Evolutionary conservation across 495 filamentous ascomycete species (phyloP), one percentile per base, ranked within the genome.

Genomic region (Pseudotulostoma volvatum): DNA sequence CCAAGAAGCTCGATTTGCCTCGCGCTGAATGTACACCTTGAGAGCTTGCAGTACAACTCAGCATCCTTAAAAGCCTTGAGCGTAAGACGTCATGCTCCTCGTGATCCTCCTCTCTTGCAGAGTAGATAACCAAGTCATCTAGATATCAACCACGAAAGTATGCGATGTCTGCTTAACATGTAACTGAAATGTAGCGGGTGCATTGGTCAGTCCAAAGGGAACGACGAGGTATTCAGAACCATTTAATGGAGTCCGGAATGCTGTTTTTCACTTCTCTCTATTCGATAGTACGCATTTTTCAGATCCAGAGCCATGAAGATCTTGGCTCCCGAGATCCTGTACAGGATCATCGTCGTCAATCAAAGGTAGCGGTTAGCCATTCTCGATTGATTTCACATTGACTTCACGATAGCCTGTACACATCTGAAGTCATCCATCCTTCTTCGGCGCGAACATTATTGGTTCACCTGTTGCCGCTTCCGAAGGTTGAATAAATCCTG

Each of bases 31-130:
- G n/a, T n/a, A n/a, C n/a, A n/a, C n/a, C n/a, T n/a, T n/a, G n/a
- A n/a, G n/a, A n/a, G n/a, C n/a, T n/a, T n/a, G n/a, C n/a, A n/a
- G n/a, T n/a, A n/a, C n/a, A n/a, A n/a, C n/a, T n/a, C n/a, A n/a
- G n/a, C n/a, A n/a, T n/a, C n/a, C n/a, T n/a, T n/a, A n/a, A n/a
- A n/a, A n/a, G n/a, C n/a, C n/a, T n/a, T n/a, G n/a, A n/a, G n/a
- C n/a, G n/a, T n/a, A n/a, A n/a, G n/a, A n/a, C 68, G 1, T 60
- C 0, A 67, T 60, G 18, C 51, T 57, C 17, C 63, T 50, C 1
- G n/a, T 44, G 41, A 16, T 56, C 38, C 3, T 40, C 19, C 21
- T 3, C 19, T 7, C 42, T 42, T 38, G 52, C 60, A 0, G 54
- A 42, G 5, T 43, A 39, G 9, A 47, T 48, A 13, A 66, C 52